Percentiles rank a stretch among this genome's conserved stretches.
Conservation (phyloP, 495 filamentous ascomycete species). For the Aspergillus incahuasiensis region DNA sequence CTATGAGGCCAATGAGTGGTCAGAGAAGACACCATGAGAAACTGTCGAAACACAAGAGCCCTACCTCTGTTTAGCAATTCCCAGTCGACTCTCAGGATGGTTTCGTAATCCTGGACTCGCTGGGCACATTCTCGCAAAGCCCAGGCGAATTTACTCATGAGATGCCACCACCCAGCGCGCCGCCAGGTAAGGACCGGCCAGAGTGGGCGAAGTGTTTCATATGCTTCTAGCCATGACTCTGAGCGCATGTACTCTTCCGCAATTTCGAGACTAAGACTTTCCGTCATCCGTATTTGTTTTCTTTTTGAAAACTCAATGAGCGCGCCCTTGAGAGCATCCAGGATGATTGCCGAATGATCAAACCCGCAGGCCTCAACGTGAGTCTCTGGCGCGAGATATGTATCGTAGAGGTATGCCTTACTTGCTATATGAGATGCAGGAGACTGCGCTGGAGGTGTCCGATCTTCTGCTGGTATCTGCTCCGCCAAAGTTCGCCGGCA, state of each 20-base stretch:
- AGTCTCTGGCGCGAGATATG: constrained; percentile 76
- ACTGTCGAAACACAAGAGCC: constrained; percentile 20
- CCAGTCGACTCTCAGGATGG: constrained; percentile 74
- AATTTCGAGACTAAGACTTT: constrained; percentile 64
- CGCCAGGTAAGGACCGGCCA: constrained; percentile 75
- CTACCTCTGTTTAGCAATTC: constrained; percentile 69
- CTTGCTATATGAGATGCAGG: constrained; percentile 63
- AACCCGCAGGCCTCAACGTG: constrained; percentile 59
- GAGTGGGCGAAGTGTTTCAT: constrained; percentile 61
- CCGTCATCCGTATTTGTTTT: constrained; percentile 58
- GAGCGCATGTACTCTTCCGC: constrained; percentile 62
- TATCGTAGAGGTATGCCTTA: constrained; percentile 71
- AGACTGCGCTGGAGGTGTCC: constrained; percentile 59
- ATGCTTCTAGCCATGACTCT: constrained; percentile 60
- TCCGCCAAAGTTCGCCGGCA: constrained; percentile 56
- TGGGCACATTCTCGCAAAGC: constrained; percentile 67
- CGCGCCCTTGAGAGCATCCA: constrained; percentile 56
- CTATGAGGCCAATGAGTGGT: constrained; percentile 29
- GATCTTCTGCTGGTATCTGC: constrained; percentile 70
- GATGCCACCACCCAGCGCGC: constrained; percentile 72
- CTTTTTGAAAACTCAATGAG: constrained; percentile 60
- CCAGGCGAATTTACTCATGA: constrained; percentile 71
- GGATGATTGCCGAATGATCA: constrained; percentile 60
- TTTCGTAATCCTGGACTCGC: constrained; percentile 56
- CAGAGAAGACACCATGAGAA: not conserved